A percentile compares a stretch with the other conserved stretches of the same genome.
These are phyloP conservation scores for Rosellinia necatrix DNA, from an alignment of 2,329 filamentous ascomycete species.

Conservation along the genomic window DNA sequence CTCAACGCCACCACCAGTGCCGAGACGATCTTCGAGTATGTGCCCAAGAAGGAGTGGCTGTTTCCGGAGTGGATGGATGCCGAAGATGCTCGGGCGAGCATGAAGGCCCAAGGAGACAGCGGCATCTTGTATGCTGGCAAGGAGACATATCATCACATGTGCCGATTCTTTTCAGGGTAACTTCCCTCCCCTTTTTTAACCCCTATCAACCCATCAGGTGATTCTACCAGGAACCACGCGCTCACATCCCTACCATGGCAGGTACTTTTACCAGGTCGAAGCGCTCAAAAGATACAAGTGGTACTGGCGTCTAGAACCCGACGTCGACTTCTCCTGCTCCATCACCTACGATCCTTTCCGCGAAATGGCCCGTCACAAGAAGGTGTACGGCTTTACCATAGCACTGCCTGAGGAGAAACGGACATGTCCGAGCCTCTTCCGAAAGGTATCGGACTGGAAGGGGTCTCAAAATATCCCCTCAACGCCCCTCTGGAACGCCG, in stretches of 20 bases:
- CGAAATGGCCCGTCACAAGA: slow-evolving; percentile 49
- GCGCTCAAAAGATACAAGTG: slow-evolving; percentile 50
- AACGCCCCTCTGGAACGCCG: slow-evolving; percentile 48
- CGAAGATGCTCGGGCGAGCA: slow-evolving; percentile 40
- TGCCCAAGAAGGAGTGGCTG: slow-evolving; percentile 47
- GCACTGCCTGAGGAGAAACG: slow-evolving; percentile 48
- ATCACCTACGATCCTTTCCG: slow-evolving; percentile 53
- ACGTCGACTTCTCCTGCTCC: slow-evolving; percentile 50
- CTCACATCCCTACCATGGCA: slow-evolving; percentile 25
- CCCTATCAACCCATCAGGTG: no score
- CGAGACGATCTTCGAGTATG: slow-evolving; percentile 47
- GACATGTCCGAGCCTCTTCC: slow-evolving; percentile 50
- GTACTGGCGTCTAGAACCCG: slow-evolving; percentile 53
- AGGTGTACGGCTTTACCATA: slow-evolving; percentile 51
- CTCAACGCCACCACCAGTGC: slow-evolving; percentile 41
- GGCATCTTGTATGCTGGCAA: slow-evolving; percentile 47
- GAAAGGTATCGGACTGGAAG: slow-evolving; percentile 49
- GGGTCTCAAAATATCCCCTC: slow-evolving; percentile 43
- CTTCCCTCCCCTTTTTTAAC: slow-evolving; percentile 12
- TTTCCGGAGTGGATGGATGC: slow-evolving; percentile 45
- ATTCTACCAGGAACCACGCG: neutral
- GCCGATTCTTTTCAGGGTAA: slow-evolving; percentile 50
- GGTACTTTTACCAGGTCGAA: slow-evolving; percentile 49
- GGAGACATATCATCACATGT: slow-evolving; percentile 50
- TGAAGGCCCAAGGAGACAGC: slow-evolving; percentile 41